These are phyloP conservation scores for Phyllosticta citribraziliensis DNA, from an alignment of 2,329 filamentous ascomycete genomes.

Conservation along the genomic window DNA sequence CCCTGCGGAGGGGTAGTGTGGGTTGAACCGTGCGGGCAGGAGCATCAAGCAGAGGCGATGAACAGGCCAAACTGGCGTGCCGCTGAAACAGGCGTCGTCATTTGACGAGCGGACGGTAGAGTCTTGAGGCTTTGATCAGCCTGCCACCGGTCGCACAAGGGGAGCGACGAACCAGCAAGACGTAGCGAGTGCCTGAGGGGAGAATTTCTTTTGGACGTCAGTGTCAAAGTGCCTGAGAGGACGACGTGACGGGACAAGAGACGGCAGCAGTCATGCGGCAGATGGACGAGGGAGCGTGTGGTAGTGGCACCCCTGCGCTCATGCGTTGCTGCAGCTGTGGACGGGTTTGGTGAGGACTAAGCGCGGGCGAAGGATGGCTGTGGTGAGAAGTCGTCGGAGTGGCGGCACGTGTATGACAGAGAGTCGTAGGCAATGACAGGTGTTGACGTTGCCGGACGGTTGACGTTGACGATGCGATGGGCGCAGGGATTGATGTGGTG, in stretches of 20 bases:
- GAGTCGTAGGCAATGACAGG: background rate
- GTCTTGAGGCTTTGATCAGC: conserved; percentile 5
- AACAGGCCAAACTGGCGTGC: background rate
- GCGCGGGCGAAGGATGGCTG: background rate
- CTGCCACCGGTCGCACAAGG: background rate
- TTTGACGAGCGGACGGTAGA: conserved; percentile 1
- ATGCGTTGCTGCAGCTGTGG: background rate
- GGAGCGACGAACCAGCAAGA: background rate
- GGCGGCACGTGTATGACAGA: conserved; percentile 6
- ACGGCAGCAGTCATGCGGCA: background rate
- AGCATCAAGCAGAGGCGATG: background rate
- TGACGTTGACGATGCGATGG: conserved; percentile 5
- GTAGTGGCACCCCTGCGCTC: conserved; percentile 1
- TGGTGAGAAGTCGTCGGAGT: background rate
- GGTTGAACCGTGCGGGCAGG: background rate
- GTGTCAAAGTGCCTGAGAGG: background rate
- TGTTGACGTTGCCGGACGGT: conserved; percentile 8
- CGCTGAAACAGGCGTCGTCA: conserved; percentile 5
- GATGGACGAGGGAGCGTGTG: background rate
- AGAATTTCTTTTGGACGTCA: background rate
- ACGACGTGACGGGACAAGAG: background rate
- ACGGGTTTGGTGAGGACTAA: background rate
- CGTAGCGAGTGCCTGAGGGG: background rate
- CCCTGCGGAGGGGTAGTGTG: background rate
- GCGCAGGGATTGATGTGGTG: background rate